phyloP scores from a whole-genome alignment of 768 basidiomycete species.

The Steccherinum ochraceum region DNA sequence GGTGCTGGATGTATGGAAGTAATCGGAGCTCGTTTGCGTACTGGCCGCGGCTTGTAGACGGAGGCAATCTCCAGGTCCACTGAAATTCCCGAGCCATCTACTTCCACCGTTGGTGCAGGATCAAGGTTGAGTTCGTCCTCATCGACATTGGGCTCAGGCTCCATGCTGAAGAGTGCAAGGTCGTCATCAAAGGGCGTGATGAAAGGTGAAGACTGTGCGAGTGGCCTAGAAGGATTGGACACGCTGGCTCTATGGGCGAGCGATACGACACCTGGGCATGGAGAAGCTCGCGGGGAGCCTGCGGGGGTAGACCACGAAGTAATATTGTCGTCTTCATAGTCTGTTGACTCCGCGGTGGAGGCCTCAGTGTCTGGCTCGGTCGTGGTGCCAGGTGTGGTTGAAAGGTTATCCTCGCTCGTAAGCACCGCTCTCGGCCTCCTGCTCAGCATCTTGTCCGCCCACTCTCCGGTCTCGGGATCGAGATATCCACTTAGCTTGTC shows the following conservation, averaged over 20 bases:
- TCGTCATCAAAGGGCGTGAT: conserved; percentile 22
- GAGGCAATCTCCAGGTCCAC: conserved; percentile 62
- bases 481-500: conserved; percentile 29
- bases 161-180: conserved; percentile 42
- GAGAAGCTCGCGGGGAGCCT: background rate
- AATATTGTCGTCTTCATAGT: conserved; percentile 28
- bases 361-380: conserved; percentile 35
- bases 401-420: conserved; percentile 1
- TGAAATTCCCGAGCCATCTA: conserved; percentile 20
- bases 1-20: conserved; percentile 19
- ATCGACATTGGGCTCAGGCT: conserved; percentile 25
- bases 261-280: background rate
- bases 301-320: conserved; percentile 9
- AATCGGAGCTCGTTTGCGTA: conserved; percentile 33
- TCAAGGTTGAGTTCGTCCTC: conserved; percentile 19
- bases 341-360: conserved; percentile 30
- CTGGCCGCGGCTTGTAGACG: conserved; percentile 70
- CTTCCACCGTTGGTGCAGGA: conserved; percentile 14
- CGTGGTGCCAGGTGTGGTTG: conserved; percentile 25
- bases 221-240: conserved; percentile 22
- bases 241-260: conserved; percentile 14
- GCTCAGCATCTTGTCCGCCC: conserved; percentile 28
- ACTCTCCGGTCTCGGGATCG: conserved; percentile 27
- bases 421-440: conserved; percentile 12
- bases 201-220: conserved; percentile 18